Evolutionary conservation across 176 grass and related monocot species (phyloP), one percentile per base, ranked within the genome.

Genomic region (Bothriochloa decipiens): DNA sequence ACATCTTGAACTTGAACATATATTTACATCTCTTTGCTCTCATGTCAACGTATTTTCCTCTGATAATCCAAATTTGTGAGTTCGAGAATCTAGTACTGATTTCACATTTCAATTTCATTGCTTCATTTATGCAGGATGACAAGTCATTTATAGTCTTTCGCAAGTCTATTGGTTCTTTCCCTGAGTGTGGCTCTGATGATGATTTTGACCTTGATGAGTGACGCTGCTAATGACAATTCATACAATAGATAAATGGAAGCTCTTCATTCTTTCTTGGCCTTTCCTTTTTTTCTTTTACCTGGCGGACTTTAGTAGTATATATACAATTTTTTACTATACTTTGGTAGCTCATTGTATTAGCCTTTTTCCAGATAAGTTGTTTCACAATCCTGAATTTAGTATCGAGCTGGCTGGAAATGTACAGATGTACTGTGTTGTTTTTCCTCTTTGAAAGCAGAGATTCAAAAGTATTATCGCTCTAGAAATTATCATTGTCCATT

Each of bases 151-250:
- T 82, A 69, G 41, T 92, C 70, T 75, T 97, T 39, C 88, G 92
- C 75, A 98, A 95, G 80, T 93, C 91, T 7, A 90, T 91, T 69
- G 92, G 92, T 43, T 91, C 91, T 6, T 85, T 83, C 77, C 88
- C 95, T 50, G 91, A 91, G 53, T 81, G 81, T 57, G 89, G 69
- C 43, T 98, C 95, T 8, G 95, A 97, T 63, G 89, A 97, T 67
- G 95, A 97, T 81, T 97, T 94, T 74, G 92, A 87, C 39, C 86
- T 82, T 85, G 90, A 93, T 29, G 85, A 82, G 23, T 88, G 70
- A 82, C 0, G 4, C 25, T 45, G 11, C 82, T 72, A 7, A 65
- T 32, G 14, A 65, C 11, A n/a, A 28, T 7, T 20, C 43, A 2
- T 80, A 65, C 25, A 53, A 42, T 40, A 25, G 4, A 79, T 70